Conservation (phyloP, 2,329 filamentous ascomycete genomes). For the Colletotrichum falcatum region DNA sequence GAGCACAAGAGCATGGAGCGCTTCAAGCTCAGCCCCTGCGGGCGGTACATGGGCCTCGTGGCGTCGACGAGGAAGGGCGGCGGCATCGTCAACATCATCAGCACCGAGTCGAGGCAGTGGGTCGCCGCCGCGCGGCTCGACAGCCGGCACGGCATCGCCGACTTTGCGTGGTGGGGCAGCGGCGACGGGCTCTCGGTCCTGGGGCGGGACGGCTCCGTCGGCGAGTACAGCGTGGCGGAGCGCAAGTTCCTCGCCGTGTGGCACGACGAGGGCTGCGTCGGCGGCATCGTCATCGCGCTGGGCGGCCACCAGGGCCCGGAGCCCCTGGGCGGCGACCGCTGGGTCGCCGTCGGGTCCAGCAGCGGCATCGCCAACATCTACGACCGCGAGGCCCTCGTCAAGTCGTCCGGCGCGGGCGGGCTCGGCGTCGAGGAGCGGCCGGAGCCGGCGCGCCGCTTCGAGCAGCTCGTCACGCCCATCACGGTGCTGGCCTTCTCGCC, state of each 20-base stretch:
- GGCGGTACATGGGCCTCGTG: slow-evolving; percentile 85
- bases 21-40: slow-evolving; percentile 89
- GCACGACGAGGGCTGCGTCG: slow-evolving; percentile 90
- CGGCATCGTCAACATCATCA: slow-evolving; percentile 87
- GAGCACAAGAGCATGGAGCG: slow-evolving; percentile 93
- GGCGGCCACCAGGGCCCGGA: slow-evolving; percentile 75
- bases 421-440: slow-evolving; percentile 73
- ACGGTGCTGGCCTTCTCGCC: slow-evolving; percentile 84
- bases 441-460: slow-evolving; percentile 78
- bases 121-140: slow-evolving; percentile 84
- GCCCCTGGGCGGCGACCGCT: slow-evolving; percentile 81
- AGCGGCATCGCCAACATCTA: slow-evolving; percentile 95
- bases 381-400: slow-evolving; percentile 77
- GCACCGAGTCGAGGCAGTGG: slow-evolving; percentile 87
- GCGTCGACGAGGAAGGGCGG: slow-evolving; percentile 87
- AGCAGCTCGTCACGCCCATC: slow-evolving; percentile 89
- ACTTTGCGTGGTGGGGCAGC: slow-evolving; percentile 93
- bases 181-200: slow-evolving; percentile 85
- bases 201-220: slow-evolving; percentile 88
- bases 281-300: slow-evolving; percentile 83
- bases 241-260: slow-evolving; percentile 82
- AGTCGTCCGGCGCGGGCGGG: slow-evolving; percentile 48
- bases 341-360: slow-evolving; percentile 88
- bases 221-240: slow-evolving; percentile 82
- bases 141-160: slow-evolving; percentile 83